phyloP scores from a whole-genome alignment of 208 protist species.

The Herpetomonas tarakana region DNA sequence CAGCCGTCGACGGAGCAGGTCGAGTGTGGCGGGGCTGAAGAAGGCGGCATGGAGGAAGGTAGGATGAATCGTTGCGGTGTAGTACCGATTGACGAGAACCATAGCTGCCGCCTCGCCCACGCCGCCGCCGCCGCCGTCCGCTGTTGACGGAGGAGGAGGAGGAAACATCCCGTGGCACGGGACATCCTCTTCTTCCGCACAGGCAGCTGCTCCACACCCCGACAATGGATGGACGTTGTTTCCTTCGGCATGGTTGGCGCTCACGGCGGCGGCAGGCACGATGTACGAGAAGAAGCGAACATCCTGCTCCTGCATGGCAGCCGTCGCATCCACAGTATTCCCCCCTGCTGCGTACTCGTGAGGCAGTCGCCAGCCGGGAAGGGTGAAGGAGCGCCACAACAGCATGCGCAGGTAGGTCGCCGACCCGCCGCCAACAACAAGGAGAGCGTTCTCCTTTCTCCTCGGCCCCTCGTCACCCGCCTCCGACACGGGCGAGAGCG shows the following conservation, averaged over 20 bases:
- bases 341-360: background rate
- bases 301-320: background rate
- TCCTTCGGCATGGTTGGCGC: too few species aligned
- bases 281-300: background rate
- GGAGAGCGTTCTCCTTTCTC: too few species aligned
- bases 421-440: too few species aligned
- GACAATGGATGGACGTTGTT: too few species aligned
- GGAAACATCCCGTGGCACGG: too few species aligned
- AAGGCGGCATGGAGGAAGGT: constrained; percentile 32
- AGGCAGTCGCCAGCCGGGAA: background rate
- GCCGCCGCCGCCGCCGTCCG: background rate
- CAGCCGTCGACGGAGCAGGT: constrained; percentile 31
- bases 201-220: too few species aligned
- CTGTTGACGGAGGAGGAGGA: too few species aligned
- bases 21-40: constrained; percentile 27
- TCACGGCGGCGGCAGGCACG: too few species aligned
- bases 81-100: constrained; percentile 44
- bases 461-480: too few species aligned
- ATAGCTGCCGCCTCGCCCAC: background rate
- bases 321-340: background rate
- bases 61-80: constrained; percentile 30
- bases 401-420: too few species aligned
- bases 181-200: too few species aligned
- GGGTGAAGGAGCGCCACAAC: background rate
- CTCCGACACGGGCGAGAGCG: too few species aligned